These are phyloP conservation scores for Eucalyptus pumila DNA, from an alignment of 345 rosid species.

Conservation along the genomic window DNA sequence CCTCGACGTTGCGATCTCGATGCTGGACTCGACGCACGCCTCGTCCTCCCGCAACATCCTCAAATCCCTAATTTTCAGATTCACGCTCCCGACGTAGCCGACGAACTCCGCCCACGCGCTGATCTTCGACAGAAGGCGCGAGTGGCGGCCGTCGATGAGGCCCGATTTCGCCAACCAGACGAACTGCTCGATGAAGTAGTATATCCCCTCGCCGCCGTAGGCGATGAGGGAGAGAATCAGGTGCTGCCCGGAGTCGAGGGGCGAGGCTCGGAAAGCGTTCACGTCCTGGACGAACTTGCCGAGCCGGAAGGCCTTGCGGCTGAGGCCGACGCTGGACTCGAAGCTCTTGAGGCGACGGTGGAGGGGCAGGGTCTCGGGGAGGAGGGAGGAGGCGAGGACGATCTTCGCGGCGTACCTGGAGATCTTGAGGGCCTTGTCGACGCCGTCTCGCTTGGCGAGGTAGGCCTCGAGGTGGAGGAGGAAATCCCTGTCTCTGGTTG, in stretches of 20 bases:
- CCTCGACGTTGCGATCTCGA: slow-evolving; percentile 38
- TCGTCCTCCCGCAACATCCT: slow-evolving; percentile 38
- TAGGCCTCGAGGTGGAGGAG: slow-evolving; percentile 66
- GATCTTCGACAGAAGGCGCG: slow-evolving; percentile 33
- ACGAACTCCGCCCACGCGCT: slow-evolving; percentile 82
- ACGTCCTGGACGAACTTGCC: slow-evolving; percentile 88
- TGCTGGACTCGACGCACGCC: slow-evolving; percentile 29
- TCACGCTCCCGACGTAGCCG: slow-evolving; percentile 67
- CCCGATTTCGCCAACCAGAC: slow-evolving; percentile 87
- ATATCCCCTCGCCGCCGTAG: slow-evolving; percentile 82
- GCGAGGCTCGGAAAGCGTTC: slow-evolving; percentile 50
- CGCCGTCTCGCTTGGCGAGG: slow-evolving; percentile 76
- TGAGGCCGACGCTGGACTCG: slow-evolving; percentile 92
- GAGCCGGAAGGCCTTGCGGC: slow-evolving; percentile 92
- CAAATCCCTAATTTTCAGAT: slow-evolving; percentile 63
- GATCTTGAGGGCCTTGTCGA: slow-evolving; percentile 85
- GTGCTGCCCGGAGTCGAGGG: slow-evolving; percentile 29
- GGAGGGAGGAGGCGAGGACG: slow-evolving; percentile 50
- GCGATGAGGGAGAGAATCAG: slow-evolving; percentile 32
- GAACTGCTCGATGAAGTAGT: slow-evolving; percentile 76
- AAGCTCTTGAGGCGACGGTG: slow-evolving; percentile 46
- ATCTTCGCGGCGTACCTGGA: slow-evolving; percentile 83
- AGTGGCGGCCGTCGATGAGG: slow-evolving; percentile 43
- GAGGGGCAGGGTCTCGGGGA: slow-evolving; percentile 32
- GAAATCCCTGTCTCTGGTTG: slow-evolving; percentile 27